phyloP scores from a whole-genome alignment of 805 yeast genomes.

The Nakazawaea ishiwadae region DNA sequence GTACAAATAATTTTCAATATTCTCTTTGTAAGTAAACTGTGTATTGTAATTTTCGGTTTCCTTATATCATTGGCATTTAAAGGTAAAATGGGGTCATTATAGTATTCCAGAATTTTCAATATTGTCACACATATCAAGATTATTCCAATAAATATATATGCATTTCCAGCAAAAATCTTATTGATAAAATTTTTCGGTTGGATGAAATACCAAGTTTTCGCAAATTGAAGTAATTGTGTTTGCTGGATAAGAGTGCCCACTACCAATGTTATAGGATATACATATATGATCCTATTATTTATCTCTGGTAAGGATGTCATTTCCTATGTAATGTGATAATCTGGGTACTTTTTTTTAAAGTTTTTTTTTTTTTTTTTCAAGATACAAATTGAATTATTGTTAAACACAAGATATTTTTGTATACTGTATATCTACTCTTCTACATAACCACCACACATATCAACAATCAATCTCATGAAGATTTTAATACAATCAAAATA shows the following conservation, averaged over 20 bases:
- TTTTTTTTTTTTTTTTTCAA: neutral
- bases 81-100: neutral
- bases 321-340: no score
- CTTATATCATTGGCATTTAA: neutral
- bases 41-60: neutral
- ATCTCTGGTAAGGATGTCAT: neutral
- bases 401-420: neutral
- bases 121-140: conserved; percentile 1
- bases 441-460: conserved; percentile 19
- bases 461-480: conserved; percentile 20
- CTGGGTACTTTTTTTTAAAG: neutral
- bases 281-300: neutral
- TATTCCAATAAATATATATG: conserved; percentile 3
- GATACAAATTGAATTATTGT: no score
- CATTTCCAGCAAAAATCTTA: conserved; percentile 10
- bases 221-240: conserved; percentile 4
- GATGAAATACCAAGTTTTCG: conserved; percentile 5
- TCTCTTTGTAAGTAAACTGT: neutral
- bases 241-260: conserved; percentile 7
- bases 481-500: conserved; percentile 20
- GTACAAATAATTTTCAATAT: neutral
- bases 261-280: conserved; percentile 4
- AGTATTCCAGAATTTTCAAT: neutral
- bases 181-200: conserved; percentile 9
- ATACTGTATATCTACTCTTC: neutral